Base-by-base conservation (phyloP, 257 asterid genomes). In the Fraxinus excelsior region DNA sequence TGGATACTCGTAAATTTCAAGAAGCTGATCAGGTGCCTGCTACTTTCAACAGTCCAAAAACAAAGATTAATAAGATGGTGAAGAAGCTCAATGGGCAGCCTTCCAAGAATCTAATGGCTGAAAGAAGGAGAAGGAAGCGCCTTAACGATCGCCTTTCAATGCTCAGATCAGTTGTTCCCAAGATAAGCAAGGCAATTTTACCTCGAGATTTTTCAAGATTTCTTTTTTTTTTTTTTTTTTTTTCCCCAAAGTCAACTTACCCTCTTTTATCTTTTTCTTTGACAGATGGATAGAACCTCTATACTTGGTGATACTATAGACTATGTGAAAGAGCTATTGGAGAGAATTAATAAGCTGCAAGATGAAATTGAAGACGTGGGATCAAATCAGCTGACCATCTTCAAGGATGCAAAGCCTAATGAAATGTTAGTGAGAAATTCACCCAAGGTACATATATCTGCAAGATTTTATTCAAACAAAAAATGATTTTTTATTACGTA, bases 271-370 rank as follows among this genome's bases (percentile, higher is more conserved):
- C 49, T 40, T 40, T 74, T 82, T 62, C 28, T 25, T 8, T 25
- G 18, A 42, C 68, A 93, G 98, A 93, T 93, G 98, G 98, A 91
- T 67, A 87, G 97, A 49, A 90, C 98, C 42, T 87, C 98, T 2
- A 93, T 93, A 78, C 95, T 93, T 1, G 98, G 98, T 26, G 98
- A 93, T 73, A 87, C 97, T 1, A 91, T 93, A 51, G 95, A 90
- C 80, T 93, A 93, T 88, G 79, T 91, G 88, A 91, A 93, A 73
- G 98, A 93, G 81, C 85, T 93, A 28, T 71, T 87, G 7, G 87
- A 90, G 70, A 86, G 82, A 82, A 90, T 91, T 82, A 85, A 87
- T 28, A 81, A 76, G 8, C 78, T 93, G 76, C 94, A 88, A 76
- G 86, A 87, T 77, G 91, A 88, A 78, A 84, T 80, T 87, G 85